A percentile compares a stretch with the other conserved stretches of the same genome.
Evolutionary conservation across 305 asterid species (phyloP).

Genomic region (Coffea humblotiana): DNA sequence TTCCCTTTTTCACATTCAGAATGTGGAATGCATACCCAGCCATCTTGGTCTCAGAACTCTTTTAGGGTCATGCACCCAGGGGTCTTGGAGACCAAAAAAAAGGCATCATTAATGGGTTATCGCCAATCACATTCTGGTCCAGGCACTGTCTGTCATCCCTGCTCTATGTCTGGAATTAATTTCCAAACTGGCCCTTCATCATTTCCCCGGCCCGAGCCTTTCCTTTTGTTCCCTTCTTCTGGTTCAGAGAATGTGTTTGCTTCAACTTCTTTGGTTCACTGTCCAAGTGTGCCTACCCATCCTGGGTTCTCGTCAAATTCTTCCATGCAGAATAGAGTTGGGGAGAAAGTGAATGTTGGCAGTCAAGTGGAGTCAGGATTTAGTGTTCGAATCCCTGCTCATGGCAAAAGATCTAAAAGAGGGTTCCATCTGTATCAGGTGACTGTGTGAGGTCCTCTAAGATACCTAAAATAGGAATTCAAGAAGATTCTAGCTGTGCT

Average conservation of each 20-base stretch:
- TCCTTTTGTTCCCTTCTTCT: slow-evolving; percentile 23
- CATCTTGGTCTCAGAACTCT: slow-evolving; percentile 42
- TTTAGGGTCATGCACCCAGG: slow-evolving; percentile 29
- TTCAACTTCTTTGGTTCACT: slow-evolving; percentile 25
- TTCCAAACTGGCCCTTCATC: slow-evolving; percentile 28
- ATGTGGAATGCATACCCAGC: slow-evolving; percentile 31
- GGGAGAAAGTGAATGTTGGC: slow-evolving; percentile 25
- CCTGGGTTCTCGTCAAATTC: slow-evolving; percentile 30
- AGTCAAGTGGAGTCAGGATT: slow-evolving; percentile 35
- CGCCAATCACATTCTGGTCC: slow-evolving; percentile 26
- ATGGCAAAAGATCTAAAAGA: slow-evolving; percentile 37
- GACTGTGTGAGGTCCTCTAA: slow-evolving; percentile 33
- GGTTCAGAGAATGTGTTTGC: slow-evolving; percentile 26
- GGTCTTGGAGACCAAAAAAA: slow-evolving; percentile 31
- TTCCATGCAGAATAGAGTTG: slow-evolving; percentile 26
- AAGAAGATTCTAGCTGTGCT: slow-evolving; percentile 29
- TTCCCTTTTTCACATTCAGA: slow-evolving; percentile 53
- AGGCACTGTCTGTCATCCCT: slow-evolving; percentile 29
- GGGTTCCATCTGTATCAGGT: slow-evolving; percentile 29
- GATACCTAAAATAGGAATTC: slow-evolving; percentile 38
- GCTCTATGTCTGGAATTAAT: slow-evolving; percentile 29
- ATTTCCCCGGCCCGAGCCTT: slow-evolving; percentile 28
- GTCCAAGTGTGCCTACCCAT: slow-evolving; percentile 31
- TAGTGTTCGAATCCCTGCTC: slow-evolving; percentile 30
- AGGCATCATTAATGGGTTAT: slow-evolving; percentile 28